Evolutionary conservation across 441 rosid species (phyloP), one percentile per base, ranked within the genome.

Genomic region (Hura crepitans): DNA sequence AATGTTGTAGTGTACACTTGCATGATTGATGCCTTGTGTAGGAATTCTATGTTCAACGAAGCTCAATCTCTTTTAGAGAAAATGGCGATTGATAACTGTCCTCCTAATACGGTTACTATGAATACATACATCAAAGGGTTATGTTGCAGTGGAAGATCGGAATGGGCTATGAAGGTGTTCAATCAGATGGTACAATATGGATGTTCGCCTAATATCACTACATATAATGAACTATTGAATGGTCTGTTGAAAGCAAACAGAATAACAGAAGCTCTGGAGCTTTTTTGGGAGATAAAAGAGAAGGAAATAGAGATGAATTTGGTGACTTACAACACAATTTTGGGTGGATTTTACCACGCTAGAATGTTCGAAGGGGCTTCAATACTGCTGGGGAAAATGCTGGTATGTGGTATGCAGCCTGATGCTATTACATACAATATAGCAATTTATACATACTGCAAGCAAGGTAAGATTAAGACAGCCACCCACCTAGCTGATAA

Each of bases 11-110:
- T 86, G 88, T 89, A 90, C 74, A 89, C 96, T 30, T 79, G 89
- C 81, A 91, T 94, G 97, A 84, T 94, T 50, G 82, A 85, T 72
- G 87, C 80, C 56, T 89, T 91, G 69, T 94, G 97, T 74, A 76
- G 76, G 72, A 86, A 81, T 69, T 80, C 65, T 45, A 75, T 89
- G 90, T 88, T 88, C 66, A 71, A 78, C 84, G 84, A n/a, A n/a
- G n/a, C n/a, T n/a, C n/a, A n/a, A n/a, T n/a, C n/a, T n/a, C n/a
- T n/a, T n/a, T n/a, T n/a, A n/a, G n/a, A n/a, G n/a, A n/a, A n/a
- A n/a, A n/a, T n/a, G 96, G 62, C 56, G 11, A 66, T 65, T 58
- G 82, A 84, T 53, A 84, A 79, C 59, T 88, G 91, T 72, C 79
- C 86, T 77, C 97, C 96, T 68, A 85, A 81, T 68, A 79, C 77